Percentiles rank a stretch among this genome's conserved stretches.
phyloP scores from a whole-genome alignment of 305 asterid species.

The Stenogyne calaminthoides region DNA sequence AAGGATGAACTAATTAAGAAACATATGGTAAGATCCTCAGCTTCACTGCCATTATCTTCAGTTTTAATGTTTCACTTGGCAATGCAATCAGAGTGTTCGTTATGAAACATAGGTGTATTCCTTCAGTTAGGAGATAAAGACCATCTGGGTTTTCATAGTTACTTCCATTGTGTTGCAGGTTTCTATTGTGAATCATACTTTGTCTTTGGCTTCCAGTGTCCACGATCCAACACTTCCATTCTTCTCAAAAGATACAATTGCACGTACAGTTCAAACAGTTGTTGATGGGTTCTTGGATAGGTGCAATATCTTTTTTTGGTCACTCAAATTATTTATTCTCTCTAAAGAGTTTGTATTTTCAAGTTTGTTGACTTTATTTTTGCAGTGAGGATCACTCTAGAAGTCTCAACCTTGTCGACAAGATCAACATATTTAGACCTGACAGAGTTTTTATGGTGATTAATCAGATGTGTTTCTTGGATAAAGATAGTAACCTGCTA shows the following conservation, averaged over 20 bases:
- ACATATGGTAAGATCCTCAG: slow-evolving; percentile 64
- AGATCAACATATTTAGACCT: slow-evolving; percentile 87
- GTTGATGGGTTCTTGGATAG: slow-evolving; percentile 97
- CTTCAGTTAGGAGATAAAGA: slow-evolving; percentile 2
- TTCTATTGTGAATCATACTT: slow-evolving; percentile 75
- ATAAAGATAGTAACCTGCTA: slow-evolving; percentile 19
- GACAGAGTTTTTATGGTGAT: slow-evolving; percentile 96
- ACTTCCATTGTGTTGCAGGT: slow-evolving; percentile 57
- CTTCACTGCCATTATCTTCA: slow-evolving; percentile 16
- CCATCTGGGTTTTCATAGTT: slow-evolving; percentile 14
- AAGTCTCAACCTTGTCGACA: slow-evolving; percentile 68
- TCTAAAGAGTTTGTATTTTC: slow-evolving; percentile 27
- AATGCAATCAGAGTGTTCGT: slow-evolving; percentile 16
- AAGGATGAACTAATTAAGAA: slow-evolving; percentile 88
- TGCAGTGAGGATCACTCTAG: slow-evolving; percentile 64
- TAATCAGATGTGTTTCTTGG: slow-evolving; percentile 19
- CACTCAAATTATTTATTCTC: slow-evolving; percentile 26
- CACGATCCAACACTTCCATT: slow-evolving; percentile 75
- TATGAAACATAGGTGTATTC: slow-evolving; percentile 12
- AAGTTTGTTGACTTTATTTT: slow-evolving; percentile 34
- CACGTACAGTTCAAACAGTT: slow-evolving; percentile 68
- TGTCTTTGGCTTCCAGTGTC: slow-evolving; percentile 79
- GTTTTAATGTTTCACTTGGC: slow-evolving; percentile 14
- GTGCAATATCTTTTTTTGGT: slow-evolving; percentile 43
- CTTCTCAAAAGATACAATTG: slow-evolving; percentile 67